phyloP scores from a whole-genome alignment of 495 filamentous ascomycete genomes.

The Penicillium macrosclerotiorum region DNA sequence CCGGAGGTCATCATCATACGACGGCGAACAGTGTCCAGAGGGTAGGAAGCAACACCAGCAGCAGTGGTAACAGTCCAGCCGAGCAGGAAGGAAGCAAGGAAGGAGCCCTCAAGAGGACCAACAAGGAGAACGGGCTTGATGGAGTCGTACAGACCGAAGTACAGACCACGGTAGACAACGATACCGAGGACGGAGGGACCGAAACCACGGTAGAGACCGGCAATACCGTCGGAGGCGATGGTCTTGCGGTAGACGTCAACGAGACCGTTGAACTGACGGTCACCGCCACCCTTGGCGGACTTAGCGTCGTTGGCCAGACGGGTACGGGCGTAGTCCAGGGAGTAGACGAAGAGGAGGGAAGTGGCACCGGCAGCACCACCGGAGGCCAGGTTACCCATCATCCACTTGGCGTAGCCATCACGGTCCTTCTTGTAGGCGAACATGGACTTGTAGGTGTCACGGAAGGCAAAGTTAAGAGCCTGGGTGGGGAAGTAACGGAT shows the following conservation, averaged over 20 bases:
- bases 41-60: conserved; percentile 99
- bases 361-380: conserved; percentile 99
- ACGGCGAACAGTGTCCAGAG: conserved; percentile 98
- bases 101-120: conserved; percentile 92
- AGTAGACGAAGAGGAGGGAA: conserved; percentile 99
- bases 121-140: conserved; percentile 97
- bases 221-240: conserved; percentile 93
- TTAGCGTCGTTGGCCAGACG: conserved; percentile 99
- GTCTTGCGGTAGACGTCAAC: conserved; percentile 99
- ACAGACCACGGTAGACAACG: conserved; percentile 99
- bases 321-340: conserved; percentile 99
- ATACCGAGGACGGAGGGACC: conserved; percentile 98
- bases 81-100: conserved; percentile 97
- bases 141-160: conserved; percentile 99
- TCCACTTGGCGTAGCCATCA: conserved; percentile 98
- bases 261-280: conserved; percentile 99
- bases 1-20: conserved; percentile 99
- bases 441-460: conserved; percentile 99
- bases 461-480: conserved; percentile 99
- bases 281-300: conserved; percentile 91
- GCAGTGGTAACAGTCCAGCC: conserved; percentile 99
- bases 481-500: conserved; percentile 99
- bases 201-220: conserved; percentile 99
- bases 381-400: conserved; percentile 98
- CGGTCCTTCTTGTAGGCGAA: conserved; percentile 99